Percentiles rank a stretch among this genome's conserved stretches.
Evolutionary conservation across 2,329 filamentous ascomycete species (phyloP).

Genomic region (Penicillium fuscoglaucum): DNA sequence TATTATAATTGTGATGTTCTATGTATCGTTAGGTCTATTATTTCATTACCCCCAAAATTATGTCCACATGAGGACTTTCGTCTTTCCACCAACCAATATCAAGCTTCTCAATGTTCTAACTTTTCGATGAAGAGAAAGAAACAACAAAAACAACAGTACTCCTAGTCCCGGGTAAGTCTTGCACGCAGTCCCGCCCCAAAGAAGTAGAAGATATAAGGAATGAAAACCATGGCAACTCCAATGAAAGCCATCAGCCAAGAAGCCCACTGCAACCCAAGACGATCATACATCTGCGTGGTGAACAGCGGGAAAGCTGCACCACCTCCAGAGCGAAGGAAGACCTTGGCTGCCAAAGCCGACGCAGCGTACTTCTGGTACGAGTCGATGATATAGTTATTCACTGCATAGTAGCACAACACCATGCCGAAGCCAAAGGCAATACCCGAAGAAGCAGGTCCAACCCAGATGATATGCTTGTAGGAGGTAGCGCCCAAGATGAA

Average conservation of each 20-base stretch:
- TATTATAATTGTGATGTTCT: background rate
- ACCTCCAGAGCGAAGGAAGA: constrained; percentile 58
- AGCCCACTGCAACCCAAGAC: constrained; percentile 72
- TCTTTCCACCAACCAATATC: background rate
- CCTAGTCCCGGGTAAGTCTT: constrained; percentile 7
- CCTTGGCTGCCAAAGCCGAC: constrained; percentile 48
- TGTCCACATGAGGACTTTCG: background rate
- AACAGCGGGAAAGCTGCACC: constrained; percentile 73
- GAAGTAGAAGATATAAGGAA: constrained; percentile 24
- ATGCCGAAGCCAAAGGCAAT: constrained; percentile 73
- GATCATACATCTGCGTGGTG: constrained; percentile 72
- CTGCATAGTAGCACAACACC: constrained; percentile 75
- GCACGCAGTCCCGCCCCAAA: constrained; percentile 20
- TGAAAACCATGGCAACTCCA: constrained; percentile 24
- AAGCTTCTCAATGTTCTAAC: background rate
- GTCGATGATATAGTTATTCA: constrained; percentile 74
- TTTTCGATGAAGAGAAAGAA: background rate
- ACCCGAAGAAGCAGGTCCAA: constrained; percentile 58
- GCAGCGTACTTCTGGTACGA: constrained; percentile 49
- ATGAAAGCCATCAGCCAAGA: constrained; percentile 65
- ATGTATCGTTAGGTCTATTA: background rate
- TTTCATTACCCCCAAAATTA: background rate
- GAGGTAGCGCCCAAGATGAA: constrained; percentile 66
- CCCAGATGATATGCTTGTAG: constrained; percentile 57
- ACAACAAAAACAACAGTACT: background rate